Evolutionary conservation across 2,329 filamentous ascomycete genomes (phyloP), one percentile per base, ranked within the genome.

Genomic region (Aspergillus calidoustus): DNA sequence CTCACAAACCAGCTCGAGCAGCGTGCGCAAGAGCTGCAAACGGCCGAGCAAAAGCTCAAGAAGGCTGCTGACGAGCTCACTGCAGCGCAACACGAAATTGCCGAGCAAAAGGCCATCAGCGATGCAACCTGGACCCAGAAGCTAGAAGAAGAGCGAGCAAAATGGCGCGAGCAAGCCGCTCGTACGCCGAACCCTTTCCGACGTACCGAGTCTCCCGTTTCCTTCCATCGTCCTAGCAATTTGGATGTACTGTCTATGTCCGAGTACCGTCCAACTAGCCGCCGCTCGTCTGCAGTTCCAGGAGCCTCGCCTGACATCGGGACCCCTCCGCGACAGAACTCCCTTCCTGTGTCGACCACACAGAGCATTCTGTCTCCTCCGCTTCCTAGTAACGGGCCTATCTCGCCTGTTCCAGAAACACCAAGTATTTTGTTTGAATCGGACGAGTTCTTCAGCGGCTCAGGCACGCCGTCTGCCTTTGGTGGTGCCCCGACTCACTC

Each of bases 101-200:
- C 84, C 43, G 83, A 84, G 51, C 87, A 90, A 68, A 87, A 84
- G 69, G 84, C 86, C 67, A 69, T 81, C 2, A 84, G 80, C 75
- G 87, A 90, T 66, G 76, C 81, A 15, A 85, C 87, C 25, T 74
- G 86, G 64, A 74, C 83, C 41, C 84, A 87, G 57, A 83, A 83
- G 49, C 69, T 91, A 0, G 88, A 91, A 61, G 88, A 91, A 63
- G 89, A 91, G 74, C 85, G 83, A 67, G 74, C 78, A 13, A 88
- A 84, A 74, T 87, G 84, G 84, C 82, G 81, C 51, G 80, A 82
- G 61, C 83, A 83, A 62, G 63, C 73, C 70, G 34, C 73, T 66
- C 61, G 71, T 49, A 59, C 76, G 65, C 48, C 77, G 72, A 70
- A 72, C 58, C 76, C 68, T 64, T 69, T 76, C 65, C 75, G 74